A percentile compares a stretch with the other conserved stretches of the same genome.
Evolutionary conservation across 257 asterid species (phyloP).

Genomic region (Anisodus tanguticus): DNA sequence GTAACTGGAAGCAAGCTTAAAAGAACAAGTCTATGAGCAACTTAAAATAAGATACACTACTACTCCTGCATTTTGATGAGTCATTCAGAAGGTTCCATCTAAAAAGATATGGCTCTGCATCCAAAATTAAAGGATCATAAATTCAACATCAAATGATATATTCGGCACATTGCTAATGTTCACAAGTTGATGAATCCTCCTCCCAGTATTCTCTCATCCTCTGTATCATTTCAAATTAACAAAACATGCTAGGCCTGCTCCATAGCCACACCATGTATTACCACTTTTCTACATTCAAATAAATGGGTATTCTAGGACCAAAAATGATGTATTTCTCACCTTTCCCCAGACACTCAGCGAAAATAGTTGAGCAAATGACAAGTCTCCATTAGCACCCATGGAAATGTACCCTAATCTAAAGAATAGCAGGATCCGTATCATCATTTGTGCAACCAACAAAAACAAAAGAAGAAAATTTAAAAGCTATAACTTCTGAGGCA

Average conservation of each 20-base stretch:
- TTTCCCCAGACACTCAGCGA: background rate
- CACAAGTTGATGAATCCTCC: constrained; percentile 23
- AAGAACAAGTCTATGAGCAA: constrained; percentile 16
- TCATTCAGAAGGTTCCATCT: background rate
- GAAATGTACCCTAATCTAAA: constrained; percentile 20
- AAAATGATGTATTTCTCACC: background rate
- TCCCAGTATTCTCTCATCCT: background rate
- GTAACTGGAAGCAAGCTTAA: constrained; percentile 22
- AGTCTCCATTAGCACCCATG: constrained; percentile 6
- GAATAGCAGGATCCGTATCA: background rate
- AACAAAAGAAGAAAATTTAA: background rate
- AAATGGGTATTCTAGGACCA: constrained; percentile 17
- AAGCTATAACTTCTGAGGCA: background rate
- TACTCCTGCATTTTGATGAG: constrained; percentile 18
- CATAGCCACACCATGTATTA: background rate
- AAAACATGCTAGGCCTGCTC: background rate
- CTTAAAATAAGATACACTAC: background rate
- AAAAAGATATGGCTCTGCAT: background rate
- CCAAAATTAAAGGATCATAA: background rate
- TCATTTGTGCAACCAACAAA: constrained; percentile 21
- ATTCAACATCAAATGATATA: background rate
- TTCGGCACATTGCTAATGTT: constrained; percentile 17
- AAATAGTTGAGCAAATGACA: constrained; percentile 16
- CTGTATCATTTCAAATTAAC: background rate
- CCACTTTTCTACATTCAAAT: background rate